Percentiles rank a stretch among this genome's conserved stretches.
phyloP scores from a whole-genome alignment of 495 filamentous ascomycete species.

The Neurospora terricola region DNA sequence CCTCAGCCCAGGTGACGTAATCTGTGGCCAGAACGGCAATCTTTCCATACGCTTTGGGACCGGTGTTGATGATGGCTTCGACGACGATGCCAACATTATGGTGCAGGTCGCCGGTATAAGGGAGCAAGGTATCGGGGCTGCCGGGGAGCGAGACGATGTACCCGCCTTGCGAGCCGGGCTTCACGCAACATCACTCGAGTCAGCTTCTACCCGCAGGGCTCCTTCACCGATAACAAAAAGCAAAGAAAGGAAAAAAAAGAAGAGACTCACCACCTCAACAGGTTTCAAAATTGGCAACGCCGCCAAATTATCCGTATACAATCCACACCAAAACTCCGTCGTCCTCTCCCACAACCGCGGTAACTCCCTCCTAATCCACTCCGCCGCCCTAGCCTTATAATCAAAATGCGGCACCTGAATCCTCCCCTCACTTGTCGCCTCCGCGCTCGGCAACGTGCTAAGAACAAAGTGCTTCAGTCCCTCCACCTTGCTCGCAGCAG shows the following conservation, averaged over 20 bases:
- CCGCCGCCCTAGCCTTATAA: constrained; percentile 3
- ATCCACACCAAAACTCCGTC: constrained; percentile 6
- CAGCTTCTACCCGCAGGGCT: too few relatives aligned
- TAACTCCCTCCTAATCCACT: constrained; percentile 3
- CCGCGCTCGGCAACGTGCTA: constrained; percentile 1
- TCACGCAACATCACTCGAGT: too few relatives aligned
- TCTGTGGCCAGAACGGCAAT: constrained; percentile 1
- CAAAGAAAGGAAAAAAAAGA: too few relatives aligned
- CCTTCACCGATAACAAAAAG: too few relatives aligned
- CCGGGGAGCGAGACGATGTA: neutral
- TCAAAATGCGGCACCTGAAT: constrained; percentile 7
- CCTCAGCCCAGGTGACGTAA: neutral
- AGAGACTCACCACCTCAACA: neutral
- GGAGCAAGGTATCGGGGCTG: neutral
- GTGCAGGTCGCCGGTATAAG: neutral
- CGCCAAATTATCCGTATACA: constrained; percentile 4
- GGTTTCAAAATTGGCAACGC: neutral
- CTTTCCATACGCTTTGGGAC: neutral
- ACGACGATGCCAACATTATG: neutral
- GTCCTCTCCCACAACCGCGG: constrained; percentile 4
- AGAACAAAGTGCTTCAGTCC: constrained; percentile 5
- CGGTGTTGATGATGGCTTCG: constrained; percentile 1
- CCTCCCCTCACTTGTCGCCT: neutral
- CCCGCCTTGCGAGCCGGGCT: neutral
- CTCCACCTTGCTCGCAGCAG: neutral